Evolutionary conservation across 805 yeast genomes (phyloP), one percentile per base, ranked within the genome.

Genomic region (Wickerhamiella qilinensis): DNA sequence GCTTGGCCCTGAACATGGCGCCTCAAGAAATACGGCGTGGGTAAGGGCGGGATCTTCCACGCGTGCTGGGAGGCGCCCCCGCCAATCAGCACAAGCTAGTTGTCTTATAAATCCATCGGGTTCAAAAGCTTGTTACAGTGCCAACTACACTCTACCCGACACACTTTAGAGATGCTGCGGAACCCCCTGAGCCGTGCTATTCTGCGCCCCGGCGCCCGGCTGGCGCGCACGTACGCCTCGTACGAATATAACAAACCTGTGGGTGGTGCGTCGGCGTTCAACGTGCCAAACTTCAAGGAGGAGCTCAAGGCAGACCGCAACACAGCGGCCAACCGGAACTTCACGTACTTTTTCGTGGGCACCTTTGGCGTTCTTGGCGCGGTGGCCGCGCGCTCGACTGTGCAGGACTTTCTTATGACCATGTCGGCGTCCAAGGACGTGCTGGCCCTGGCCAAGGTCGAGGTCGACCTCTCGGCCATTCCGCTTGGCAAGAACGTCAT

Each of bases 341-440:
- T 79, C 67, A 73, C 94, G 47, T 91, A 91, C 71, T 88, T 93
- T 71, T 85, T 93, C 86, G 88, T 91, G 51, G 99, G 99, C 51
- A 77, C 96, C 33, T 69, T 84, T 61, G 97, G 96, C 59, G 64
- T 85, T 52, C 66, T 86, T 51, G 68, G 83, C 33, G 93, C 96
- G 38, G 94, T 86, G 40, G 93, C 93, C 57, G 96, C 95, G 58
- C 83, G 86, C 64, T 81, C 94, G 38, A 85, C 96, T 36, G 96
- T 86, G 38, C 62, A 57, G 93, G 88, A 68, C 71, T 91, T 91
- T 69, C 70, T 91, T 53, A 69, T 82, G 44, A 73, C 96, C 49
- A 78, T 86, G 93, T 75, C 94, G 50, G 99, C 99, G 27, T 86
- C 98, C 45, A 94, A 96, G 48, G 99, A 91, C 70, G 94, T 91